Conservation (phyloP, 169 alveolate genomes). For the Eimeria necatrix region DNA sequence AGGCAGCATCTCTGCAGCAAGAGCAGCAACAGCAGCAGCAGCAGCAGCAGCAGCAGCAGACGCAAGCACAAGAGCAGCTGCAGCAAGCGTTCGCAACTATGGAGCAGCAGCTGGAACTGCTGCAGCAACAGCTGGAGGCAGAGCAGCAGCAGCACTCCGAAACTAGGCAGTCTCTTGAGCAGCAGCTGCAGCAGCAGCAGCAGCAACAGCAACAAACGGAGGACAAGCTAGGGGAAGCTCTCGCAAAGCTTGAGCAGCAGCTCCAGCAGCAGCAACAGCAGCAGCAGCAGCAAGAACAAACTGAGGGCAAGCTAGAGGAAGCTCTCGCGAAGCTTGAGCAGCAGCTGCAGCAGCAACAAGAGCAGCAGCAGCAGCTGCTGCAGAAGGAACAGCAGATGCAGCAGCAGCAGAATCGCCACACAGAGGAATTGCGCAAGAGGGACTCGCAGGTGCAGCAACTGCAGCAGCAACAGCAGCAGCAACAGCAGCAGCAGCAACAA, state of each 20-base stretch:
- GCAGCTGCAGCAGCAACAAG: conserved; percentile 16
- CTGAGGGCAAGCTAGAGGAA: neutral
- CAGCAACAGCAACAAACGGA: conserved; percentile 10
- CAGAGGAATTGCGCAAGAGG: neutral
- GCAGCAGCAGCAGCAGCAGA: conserved; percentile 22
- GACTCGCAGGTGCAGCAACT: neutral
- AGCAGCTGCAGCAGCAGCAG: conserved; percentile 1
- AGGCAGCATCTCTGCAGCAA: no score
- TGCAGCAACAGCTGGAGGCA: conserved; percentile 25
- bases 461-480: conserved; percentile 48
- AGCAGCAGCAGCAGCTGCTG: neutral
- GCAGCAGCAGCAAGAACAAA: conserved; percentile 48
- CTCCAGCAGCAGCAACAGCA: conserved; percentile 8
- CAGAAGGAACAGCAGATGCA: neutral
- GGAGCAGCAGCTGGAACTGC: conserved; percentile 35
- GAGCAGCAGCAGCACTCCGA: neutral
- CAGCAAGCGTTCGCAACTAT: neutral
- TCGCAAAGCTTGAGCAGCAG: neutral
- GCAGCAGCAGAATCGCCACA: conserved; percentile 13
- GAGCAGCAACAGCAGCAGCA: conserved; percentile 49
- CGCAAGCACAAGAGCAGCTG: conserved; percentile 4
- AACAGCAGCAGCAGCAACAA: conserved; percentile 19
- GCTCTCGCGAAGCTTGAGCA: neutral
- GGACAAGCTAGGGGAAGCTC: neutral
- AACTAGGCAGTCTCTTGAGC: neutral